Evolutionary conservation across 805 yeast genomes (phyloP).

Genomic region (Candida quercuum): DNA sequence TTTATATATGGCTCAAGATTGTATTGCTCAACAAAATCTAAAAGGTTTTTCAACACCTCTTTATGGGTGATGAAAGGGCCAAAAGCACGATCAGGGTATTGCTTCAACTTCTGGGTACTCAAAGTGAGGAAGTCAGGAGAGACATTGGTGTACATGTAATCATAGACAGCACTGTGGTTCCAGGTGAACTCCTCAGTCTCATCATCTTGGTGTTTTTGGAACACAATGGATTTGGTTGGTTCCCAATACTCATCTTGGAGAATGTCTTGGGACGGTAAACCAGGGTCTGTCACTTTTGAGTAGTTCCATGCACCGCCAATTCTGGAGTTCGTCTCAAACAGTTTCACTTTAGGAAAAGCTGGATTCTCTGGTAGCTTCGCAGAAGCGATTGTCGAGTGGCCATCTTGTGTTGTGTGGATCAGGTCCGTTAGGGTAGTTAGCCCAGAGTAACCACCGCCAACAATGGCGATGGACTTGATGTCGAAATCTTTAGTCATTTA

Average conservation of each 20-base stretch:
- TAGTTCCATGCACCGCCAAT: conserved; percentile 36
- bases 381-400: conserved; percentile 3
- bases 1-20: conserved; percentile 28
- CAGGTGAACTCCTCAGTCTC: conserved; percentile 28
- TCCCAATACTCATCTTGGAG: conserved; percentile 25
- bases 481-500: neutral
- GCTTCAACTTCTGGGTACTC: conserved; percentile 16
- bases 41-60: conserved; percentile 25
- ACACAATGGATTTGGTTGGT: conserved; percentile 26
- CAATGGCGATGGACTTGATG: neutral
- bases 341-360: conserved; percentile 26
- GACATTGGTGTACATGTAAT: conserved; percentile 32
- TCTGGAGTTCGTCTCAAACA: conserved; percentile 29
- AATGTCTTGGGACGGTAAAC: conserved; percentile 18
- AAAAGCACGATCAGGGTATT: conserved; percentile 19
- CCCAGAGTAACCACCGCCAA: neutral
- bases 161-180: conserved; percentile 29
- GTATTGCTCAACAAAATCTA: conserved; percentile 23
- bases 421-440: neutral
- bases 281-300: conserved; percentile 14
- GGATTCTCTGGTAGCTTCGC: conserved; percentile 12
- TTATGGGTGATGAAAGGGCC: conserved; percentile 30
- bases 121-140: conserved; percentile 30
- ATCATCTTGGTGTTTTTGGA: conserved; percentile 12
- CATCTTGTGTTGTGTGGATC: conserved; percentile 1